Conservation (phyloP, 2,329 filamentous ascomycete species). For the Colletotrichum australisinense region DNA sequence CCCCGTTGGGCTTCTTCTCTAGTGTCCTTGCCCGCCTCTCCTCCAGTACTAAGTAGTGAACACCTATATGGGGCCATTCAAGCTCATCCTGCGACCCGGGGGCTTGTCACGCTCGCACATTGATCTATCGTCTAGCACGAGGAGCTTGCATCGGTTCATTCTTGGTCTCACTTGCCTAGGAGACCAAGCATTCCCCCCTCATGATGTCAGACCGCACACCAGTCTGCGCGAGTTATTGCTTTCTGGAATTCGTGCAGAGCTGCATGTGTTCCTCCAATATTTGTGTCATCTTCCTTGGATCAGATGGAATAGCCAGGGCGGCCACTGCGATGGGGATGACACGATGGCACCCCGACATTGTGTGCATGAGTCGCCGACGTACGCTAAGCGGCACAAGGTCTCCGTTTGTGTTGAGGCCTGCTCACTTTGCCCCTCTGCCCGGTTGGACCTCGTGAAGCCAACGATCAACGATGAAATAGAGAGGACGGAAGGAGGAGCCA, state of each 20-base stretch:
- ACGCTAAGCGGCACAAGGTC: constrained; percentile 4
- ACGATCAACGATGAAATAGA: not conserved
- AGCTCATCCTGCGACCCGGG: not conserved
- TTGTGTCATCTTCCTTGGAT: not conserved
- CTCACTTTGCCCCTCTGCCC: not conserved
- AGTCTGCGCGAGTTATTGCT: no score
- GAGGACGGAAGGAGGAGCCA: not conserved
- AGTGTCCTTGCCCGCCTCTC: not conserved
- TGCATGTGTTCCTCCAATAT: not conserved
- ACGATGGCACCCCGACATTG: not conserved
- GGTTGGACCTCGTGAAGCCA: not conserved
- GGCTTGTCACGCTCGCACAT: not conserved
- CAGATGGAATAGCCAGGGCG: not conserved
- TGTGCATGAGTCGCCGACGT: constrained; percentile 1
- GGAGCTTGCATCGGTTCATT: not conserved
- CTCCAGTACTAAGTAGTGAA: no score
- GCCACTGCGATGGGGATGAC: not conserved
- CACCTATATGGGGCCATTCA: not conserved
- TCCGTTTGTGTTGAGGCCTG: not conserved
- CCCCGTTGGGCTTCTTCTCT: not conserved
- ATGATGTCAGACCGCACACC: not conserved
- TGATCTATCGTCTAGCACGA: not conserved
- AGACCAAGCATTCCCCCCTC: not conserved
- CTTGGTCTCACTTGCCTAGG: not conserved
- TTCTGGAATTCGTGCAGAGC: not conserved